Evolutionary conservation across 495 filamentous ascomycete species (phyloP), one percentile per base, ranked within the genome.

Genomic region (Daldinia caldariorum): DNA sequence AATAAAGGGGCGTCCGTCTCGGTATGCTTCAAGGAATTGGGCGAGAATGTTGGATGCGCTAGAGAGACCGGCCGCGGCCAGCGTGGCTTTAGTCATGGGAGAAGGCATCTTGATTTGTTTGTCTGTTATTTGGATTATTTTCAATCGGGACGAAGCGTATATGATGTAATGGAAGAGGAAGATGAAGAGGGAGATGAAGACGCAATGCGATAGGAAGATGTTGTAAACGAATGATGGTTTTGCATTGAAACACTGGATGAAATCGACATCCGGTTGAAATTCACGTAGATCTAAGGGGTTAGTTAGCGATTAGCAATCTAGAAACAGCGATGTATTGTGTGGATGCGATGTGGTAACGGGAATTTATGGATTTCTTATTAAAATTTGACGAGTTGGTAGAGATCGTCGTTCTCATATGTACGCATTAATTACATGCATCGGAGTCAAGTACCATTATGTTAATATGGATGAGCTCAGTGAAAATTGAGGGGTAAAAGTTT

Each of bases 1-100:
- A 41, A 41, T 58, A 51, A 78, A 78, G 9, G 75, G 68, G 18
- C 41, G 65, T 8, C 53, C 61, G 43, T 73, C 75, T 61, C 73
- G 75, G 43, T 77, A 77, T 12, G 75, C 73, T 58, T 75, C 70
- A 54, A 77, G 70, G 58, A 75, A 69, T 56, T 77, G 75, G 2
- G 75, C 73, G 51, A 77, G 70, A 22, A 77, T 56, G 37, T 77
- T 77, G 26, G 75, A 77, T 39, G 61, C 65, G 66, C 75, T 74
- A 39, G 75, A 75, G 2, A 77, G 60, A 63, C 58, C 70, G 34
- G 70, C 70, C 32, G 75, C 71, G 32, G 75, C 75, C 68, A 77
- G 51, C 14, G 73, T 77, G 65, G 75, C 75, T 57, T 77, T 77
- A 12, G 49, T 64, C 65, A 77, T 77, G 18, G 63, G 73, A 35